Base-by-base conservation (phyloP, 129 eudicot genomes). In the Flaveria bidentis region DNA sequence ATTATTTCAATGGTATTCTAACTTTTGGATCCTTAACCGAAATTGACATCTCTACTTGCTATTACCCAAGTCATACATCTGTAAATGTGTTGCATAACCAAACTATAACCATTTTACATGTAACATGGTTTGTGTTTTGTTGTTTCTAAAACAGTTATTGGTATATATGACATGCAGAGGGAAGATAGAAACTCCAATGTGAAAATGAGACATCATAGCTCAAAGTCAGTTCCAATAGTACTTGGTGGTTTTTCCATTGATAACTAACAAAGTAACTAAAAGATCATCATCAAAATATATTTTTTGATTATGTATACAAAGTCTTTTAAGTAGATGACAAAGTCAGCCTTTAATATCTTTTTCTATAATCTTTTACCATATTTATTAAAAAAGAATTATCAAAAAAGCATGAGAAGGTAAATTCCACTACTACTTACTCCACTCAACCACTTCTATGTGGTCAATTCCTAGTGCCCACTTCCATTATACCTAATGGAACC, bases 401-500 rank as follows among this genome's bases (percentile, higher is more conserved):
- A 6, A 56, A 64, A 49, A 30, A 30, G 50, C 33, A 26, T 30
- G 16, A 50, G 39, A 49, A 36, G 56, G 69, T 45, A 42, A 50
- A 65, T 80, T 80, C 75, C 79, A 73, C 75, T 42, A 50, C 77
- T 74, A 80, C 69, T 30, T 42, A 23, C 62, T 55, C 79, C 80
- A 73, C 84, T 67, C 47, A 69, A 14, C 62, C 58, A 76, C 68
- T 50, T 62, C 22, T 58, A 66, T 52, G 51, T 74, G 73, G 82
- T 82, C 81, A 82, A 76, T 82, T 69, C 52, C 69, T 23, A 76
- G 85, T 82, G 85, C 69, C 82, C 85, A 82, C 78, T 76, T 62
- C 79, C 74, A 76, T 78, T 76, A 74, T 71, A 53, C 65, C 74
- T 41, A 75, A 60, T 62, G 81, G 74, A 76, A 70, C 85, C 74